Evolutionary conservation across 2,329 filamentous ascomycete genomes (phyloP), one percentile per base, ranked within the genome.

Genomic region (Xylaria sp.): DNA sequence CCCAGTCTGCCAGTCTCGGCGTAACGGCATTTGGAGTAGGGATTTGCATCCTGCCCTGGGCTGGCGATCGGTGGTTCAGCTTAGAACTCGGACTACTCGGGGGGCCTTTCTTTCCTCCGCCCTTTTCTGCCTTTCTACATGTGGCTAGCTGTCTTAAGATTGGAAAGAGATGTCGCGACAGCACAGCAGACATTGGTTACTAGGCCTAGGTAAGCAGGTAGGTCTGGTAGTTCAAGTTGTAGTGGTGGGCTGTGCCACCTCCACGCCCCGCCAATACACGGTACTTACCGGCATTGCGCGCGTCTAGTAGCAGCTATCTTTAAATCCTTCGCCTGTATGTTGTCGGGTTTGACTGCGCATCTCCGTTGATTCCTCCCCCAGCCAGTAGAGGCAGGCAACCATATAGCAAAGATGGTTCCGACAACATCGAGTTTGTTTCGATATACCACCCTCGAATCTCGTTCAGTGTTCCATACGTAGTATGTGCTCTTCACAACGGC

Each of bases 11-110:
- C 20, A 29, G 21, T 45, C 29, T 13, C 11, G 29, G 52, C n/a
- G 39, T 60, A 51, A 58, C 58, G 52, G 51, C n/a, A n/a, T 39
- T 58, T 60, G 21, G 11, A 48, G 58, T 43, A 60, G 37, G 48
- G 58, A 60, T 60, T 8, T 39, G 55, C 58, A 56, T 56, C 49
- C 49, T 39, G 44, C 39, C 39, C 54, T 51, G 39, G 43, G n/a
- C n/a, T n/a, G n/a, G n/a, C n/a, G n/a, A n/a, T n/a, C n/a, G n/a
- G n/a, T n/a, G n/a, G n/a, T n/a, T n/a, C n/a, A n/a, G n/a, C n/a
- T n/a, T n/a, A n/a, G n/a, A n/a, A n/a, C n/a, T n/a, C n/a, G n/a
- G n/a, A n/a, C n/a, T n/a, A n/a, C n/a, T n/a, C n/a, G n/a, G n/a
- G n/a, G n/a, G n/a, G n/a, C n/a, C n/a, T n/a, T n/a, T n/a, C n/a